Base-by-base conservation (phyloP, 1,284 basidiomycete species). In the Xerocomus amazonicus region DNA sequence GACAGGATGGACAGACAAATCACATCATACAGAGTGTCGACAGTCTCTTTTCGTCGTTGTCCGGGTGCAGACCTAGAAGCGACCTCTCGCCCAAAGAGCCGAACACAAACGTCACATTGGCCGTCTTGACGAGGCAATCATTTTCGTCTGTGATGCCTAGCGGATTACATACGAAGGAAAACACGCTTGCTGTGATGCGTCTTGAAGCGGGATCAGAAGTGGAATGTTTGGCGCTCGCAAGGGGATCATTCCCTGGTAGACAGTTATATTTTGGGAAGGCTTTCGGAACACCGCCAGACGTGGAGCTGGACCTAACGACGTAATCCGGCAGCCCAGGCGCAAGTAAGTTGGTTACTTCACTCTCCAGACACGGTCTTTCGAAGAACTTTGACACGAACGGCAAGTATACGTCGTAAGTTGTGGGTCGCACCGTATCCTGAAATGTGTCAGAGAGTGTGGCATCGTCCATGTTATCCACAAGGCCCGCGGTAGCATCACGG, bases 271-370 rank as follows among this genome's bases (percentile, higher is more conserved):
- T 53, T 7, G 51, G 40, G 23, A 58, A 53, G 1, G 34, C 17
- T 34, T 58, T 58, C 5, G 53, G 28, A 16, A 19, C 29, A 32
- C 43, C 48, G 9, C 56, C 51, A 6, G 57, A 55, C 33, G 56
- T 58, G 8, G 50, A 38, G 12, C 53, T 57, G 28, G 53, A 57
- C 36, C 35, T 17, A 12, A 17, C 39, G n/a, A 58, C 28, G 40
- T 45, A 55, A 23, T 44, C 32, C 6, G 56, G 56, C 4, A 58
- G 45, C 8, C 56, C 56, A 0, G 56, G 56, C 10, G 56, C 50
- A 9, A 58, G 45, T 14, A 58, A 34, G 29, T 58, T 35, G 26
- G 26, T 6, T 16, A 47, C 27, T 2, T n/a, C 33, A 6, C n/a
- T 35, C 19, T 41, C 39, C 9, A 17, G 39, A n/a, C 46, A 47